Conservation (phyloP, 192 early-diverging fungal genomes). For the Phycomyces nitens region DNA sequence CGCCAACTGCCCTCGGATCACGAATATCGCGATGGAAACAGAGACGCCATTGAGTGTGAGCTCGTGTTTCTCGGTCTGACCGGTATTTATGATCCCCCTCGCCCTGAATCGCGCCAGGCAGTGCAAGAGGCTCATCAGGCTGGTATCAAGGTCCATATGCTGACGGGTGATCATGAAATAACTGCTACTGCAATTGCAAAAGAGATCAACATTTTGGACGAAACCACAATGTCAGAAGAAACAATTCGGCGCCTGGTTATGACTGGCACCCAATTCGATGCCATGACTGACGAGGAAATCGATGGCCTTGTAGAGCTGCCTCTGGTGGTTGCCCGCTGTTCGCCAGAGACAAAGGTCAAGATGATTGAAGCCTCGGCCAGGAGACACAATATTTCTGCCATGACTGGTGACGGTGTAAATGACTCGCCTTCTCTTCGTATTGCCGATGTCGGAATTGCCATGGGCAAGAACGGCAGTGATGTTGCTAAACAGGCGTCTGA, state of each 20-base stretch:
- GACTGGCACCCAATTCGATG: conserved; percentile 86
- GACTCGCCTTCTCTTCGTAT: conserved; percentile 40
- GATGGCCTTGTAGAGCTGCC: conserved; percentile 74
- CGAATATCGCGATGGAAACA: conserved; percentile 19
- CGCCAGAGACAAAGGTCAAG: conserved; percentile 94
- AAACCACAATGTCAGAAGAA: conserved; percentile 30
- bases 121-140: conserved; percentile 77
- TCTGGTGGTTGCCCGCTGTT: conserved; percentile 86
- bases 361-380: conserved; percentile 90
- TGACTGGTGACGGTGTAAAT: conserved; percentile 91
- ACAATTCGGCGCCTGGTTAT: conserved; percentile 57
- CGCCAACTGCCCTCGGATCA: conserved; percentile 35
- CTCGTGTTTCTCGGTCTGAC: conserved; percentile 83
- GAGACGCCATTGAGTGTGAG: conserved; percentile 61
- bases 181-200: conserved; percentile 92
- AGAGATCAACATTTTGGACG: conserved; percentile 73
- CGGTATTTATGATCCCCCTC: conserved; percentile 95
- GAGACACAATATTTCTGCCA: conserved; percentile 71
- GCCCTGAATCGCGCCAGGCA: conserved; percentile 60
- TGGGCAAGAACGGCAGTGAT: conserved; percentile 91
- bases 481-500: conserved; percentile 91
- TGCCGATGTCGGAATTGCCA: conserved; percentile 45
- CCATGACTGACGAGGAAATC: conserved; percentile 79
- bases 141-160: conserved; percentile 93
- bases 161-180: conserved; percentile 91